Conservation (phyloP, 164 flowering plant species). For the Liquidambar formosana region DNA sequence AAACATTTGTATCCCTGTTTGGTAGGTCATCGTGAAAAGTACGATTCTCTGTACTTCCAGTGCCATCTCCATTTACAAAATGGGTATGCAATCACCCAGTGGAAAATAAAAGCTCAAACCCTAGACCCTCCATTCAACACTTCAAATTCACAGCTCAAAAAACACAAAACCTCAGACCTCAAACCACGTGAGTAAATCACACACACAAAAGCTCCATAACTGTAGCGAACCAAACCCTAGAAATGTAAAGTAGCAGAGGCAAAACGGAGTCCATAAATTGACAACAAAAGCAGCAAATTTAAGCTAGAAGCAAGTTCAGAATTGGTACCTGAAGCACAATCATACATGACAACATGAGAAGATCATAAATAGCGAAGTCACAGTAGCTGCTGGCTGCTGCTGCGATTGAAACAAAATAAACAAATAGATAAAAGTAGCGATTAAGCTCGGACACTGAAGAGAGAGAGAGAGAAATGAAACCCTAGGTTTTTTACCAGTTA, state of each 20-base stretch:
- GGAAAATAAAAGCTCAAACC: background rate
- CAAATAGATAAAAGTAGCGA: too few relatives aligned
- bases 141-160: background rate
- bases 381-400: conserved; percentile 1
- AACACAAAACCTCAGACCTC: background rate
- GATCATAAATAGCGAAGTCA: background rate
- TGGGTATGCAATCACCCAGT: background rate
- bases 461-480: conserved; percentile 4
- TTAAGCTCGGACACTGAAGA: background rate
- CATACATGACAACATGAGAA: background rate
- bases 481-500: background rate
- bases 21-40: too few relatives aligned
- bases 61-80: background rate
- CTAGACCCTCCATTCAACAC: background rate
- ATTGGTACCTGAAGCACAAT: background rate
- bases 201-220: background rate
- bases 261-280: conserved; percentile 1
- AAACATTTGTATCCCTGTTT: too few relatives aligned
- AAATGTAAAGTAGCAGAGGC: background rate
- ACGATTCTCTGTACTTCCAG: background rate
- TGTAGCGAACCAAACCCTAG: conserved; percentile 6
- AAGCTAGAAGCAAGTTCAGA: background rate
- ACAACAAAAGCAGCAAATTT: background rate
- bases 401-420: background rate
- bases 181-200: background rate